Base-by-base conservation (phyloP, 305 asterid species). In the Nicotiana rustica region DNA sequence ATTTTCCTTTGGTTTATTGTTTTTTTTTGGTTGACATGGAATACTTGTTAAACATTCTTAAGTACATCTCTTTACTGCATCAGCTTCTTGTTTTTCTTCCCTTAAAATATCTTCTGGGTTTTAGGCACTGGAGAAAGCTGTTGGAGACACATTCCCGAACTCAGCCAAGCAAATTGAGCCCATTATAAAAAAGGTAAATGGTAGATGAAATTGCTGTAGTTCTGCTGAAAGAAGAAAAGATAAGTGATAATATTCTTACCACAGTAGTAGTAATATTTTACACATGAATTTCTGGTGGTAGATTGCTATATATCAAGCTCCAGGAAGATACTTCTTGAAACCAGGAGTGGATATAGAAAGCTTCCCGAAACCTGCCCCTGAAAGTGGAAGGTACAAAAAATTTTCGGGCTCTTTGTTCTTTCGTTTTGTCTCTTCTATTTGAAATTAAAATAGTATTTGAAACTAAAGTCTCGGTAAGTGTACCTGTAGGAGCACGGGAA, bases 121-220 rank as follows among this genome's bases (percentile, higher is more conserved):
- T 69, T 78, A 97, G 99, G 97, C 92, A 76, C 83, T 97, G 90
- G 99, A 97, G 92, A 97, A 89, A 91, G 95, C 99, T 86, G 84
- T 89, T 86, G 98, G 96, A 87, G 92, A 93, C 77, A 88, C 88
- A 84, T 85, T 90, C 89, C 97, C 97, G 81, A 91, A 91, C 88
- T 89, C 95, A 44, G 91, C 81, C 80, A 85, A 86, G 88, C 91
- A 92, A 85, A 95, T 97, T 57, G 97, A 95, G 88, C 96, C 96
- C 79, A 93, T 93, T 81, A 78, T 97, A 85, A 95, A 92, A 85
- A 96, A 95, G 86, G 99, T 93, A 90, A 82, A 93, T 81, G 70
- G 83, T 84, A 80, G 78, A 84, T 80, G 69, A 36, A 29, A 10
- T 83, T 75, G 79, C 15, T 14, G n/a, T 29, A 52, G 9, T 52